Conservation (phyloP, 495 filamentous ascomycete genomes). For the Neurospora tetrasperma region DNA sequence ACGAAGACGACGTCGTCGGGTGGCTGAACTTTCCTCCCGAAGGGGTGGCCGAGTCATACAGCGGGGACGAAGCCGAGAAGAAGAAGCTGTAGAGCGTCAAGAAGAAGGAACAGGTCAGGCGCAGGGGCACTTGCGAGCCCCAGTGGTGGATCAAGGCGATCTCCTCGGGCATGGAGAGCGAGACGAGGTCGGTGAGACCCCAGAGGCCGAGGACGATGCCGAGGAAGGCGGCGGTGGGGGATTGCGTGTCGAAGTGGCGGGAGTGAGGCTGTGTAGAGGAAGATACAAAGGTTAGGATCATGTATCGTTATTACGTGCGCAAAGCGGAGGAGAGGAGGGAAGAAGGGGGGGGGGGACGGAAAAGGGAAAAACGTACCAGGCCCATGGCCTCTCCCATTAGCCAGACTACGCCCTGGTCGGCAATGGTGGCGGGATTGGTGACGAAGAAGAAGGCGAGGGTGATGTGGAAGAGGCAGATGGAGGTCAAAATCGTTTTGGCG, state of each 20-base stretch:
- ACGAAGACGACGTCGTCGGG: slow-evolving; percentile 12
- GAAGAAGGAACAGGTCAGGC: slow-evolving; percentile 53
- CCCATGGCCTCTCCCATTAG: slow-evolving; percentile 75
- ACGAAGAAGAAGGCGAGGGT: slow-evolving; percentile 76
- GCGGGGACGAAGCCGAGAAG: slow-evolving; percentile 30
- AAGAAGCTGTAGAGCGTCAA: slow-evolving; percentile 62
- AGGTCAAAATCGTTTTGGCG: slow-evolving; percentile 63
- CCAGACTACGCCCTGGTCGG: slow-evolving; percentile 72
- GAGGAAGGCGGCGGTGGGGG: slow-evolving; percentile 60
- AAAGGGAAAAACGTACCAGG: slow-evolving; percentile 42
- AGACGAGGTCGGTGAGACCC: slow-evolving; percentile 63
- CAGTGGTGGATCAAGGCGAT: slow-evolving; percentile 51
- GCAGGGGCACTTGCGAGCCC: slow-evolving; percentile 50
- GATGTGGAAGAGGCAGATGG: slow-evolving; percentile 69
- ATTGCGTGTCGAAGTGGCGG: slow-evolving; percentile 50
- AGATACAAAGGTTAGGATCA: background rate
- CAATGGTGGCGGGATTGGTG: slow-evolving; percentile 54
- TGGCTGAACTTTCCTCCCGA: slow-evolving; percentile 12
- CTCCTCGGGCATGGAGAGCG: slow-evolving; percentile 62
- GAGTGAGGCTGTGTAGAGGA: slow-evolving; percentile 25
- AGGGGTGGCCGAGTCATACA: slow-evolving; percentile 13
- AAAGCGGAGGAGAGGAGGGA: background rate
- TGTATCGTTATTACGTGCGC: background rate
- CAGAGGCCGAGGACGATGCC: slow-evolving; percentile 55
- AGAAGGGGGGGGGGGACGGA: too few relatives aligned